phyloP scores from a whole-genome alignment of 2,329 filamentous ascomycete species.

The Ophiostoma novo-ulmi region DNA sequence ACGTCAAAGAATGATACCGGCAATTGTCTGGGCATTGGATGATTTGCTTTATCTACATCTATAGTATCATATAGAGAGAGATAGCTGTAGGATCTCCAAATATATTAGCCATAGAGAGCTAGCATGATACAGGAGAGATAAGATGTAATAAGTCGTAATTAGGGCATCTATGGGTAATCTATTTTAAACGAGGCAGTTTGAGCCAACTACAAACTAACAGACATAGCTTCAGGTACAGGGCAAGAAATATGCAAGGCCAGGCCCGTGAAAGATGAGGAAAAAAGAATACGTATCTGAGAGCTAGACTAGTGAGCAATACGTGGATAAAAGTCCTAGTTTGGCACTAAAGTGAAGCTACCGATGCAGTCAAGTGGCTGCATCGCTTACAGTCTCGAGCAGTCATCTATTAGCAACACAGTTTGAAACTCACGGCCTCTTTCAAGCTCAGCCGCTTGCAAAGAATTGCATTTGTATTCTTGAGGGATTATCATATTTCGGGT shows the following conservation, averaged over 20 bases:
- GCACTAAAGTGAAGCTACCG: not conserved
- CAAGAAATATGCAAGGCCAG: not conserved
- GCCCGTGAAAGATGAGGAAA: not conserved
- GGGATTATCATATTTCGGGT: too few species aligned
- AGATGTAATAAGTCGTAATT: not conserved
- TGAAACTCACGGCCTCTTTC: too few species aligned
- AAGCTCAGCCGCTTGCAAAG: not conserved
- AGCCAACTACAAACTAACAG: slow-evolving; percentile 1
- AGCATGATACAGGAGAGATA: not conserved
- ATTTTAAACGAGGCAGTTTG: slow-evolving; percentile 10
- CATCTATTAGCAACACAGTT: too few species aligned
- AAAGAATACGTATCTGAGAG: not conserved
- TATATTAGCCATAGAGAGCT: not conserved
- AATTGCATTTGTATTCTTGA: not conserved
- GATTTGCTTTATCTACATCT: not conserved
- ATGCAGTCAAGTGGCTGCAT: not conserved
- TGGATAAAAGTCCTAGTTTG: not conserved
- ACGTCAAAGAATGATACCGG: not conserved
- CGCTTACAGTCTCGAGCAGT: not conserved
- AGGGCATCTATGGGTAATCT: not conserved
- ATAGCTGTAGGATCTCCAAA: not conserved
- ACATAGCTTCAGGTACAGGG: not conserved
- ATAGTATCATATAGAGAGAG: not conserved
- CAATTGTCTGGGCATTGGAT: not conserved
- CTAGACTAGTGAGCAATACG: not conserved